Conservation (phyloP, 257 asterid genomes). For the Leptodermis oblonga region DNA sequence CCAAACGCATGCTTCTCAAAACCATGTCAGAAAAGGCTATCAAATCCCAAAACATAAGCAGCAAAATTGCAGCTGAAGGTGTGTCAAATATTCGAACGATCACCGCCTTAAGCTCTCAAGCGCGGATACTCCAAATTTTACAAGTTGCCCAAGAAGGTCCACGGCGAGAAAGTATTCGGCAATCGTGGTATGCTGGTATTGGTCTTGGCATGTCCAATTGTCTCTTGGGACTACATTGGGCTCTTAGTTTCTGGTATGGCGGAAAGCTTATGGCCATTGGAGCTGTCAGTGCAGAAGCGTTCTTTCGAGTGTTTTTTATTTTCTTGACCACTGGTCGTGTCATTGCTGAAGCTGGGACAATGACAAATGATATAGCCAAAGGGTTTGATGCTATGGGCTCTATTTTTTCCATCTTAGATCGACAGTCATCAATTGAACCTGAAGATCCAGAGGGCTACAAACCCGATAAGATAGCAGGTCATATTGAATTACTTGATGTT, state of each 20-base stretch:
- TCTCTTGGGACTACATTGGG: constrained; percentile 65
- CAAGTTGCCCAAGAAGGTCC: constrained; percentile 68
- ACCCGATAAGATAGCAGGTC: constrained; percentile 48
- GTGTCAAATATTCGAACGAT: constrained; percentile 81
- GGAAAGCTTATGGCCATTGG: constrained; percentile 74
- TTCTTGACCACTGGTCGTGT: constrained; percentile 81
- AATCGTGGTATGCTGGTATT: constrained; percentile 80
- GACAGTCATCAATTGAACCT: constrained; percentile 64
- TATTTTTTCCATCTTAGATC: constrained; percentile 64
- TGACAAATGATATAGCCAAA: constrained; percentile 83
- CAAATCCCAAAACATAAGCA: constrained; percentile 70
- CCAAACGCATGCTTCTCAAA: constrained; percentile 55
- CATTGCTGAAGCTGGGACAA: constrained; percentile 80
- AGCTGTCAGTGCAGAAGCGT: constrained; percentile 46
- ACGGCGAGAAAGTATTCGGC: constrained; percentile 58
- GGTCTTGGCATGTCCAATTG: constrained; percentile 79
- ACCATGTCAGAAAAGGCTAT: no score
- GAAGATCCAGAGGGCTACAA: constrained; percentile 51
- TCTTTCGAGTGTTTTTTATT: constrained; percentile 67
- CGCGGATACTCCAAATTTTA: constrained; percentile 66
- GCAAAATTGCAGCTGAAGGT: constrained; percentile 89
- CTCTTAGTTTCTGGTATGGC: constrained; percentile 78
- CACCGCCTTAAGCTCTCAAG: constrained; percentile 70
- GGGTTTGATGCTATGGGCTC: constrained; percentile 71
- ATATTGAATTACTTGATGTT: constrained; percentile 44